Evolutionary conservation across 1,284 basidiomycete species (phyloP), one percentile per base, ranked within the genome.

Genomic region (Rhodotorula sp.): DNA sequence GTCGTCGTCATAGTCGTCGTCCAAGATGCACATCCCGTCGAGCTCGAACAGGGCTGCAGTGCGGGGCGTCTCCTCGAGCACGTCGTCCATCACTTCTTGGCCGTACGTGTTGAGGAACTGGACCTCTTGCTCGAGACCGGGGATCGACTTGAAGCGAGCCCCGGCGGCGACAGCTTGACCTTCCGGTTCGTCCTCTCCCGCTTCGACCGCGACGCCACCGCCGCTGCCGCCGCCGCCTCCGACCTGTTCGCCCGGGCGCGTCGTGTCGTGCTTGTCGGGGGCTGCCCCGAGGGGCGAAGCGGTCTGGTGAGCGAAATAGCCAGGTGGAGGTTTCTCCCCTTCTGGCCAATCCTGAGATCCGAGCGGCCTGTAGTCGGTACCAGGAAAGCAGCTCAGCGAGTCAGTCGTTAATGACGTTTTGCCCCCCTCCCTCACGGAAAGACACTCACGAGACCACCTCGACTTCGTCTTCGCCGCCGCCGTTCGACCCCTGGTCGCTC

Each of bases 1-100:
- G 63, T 69, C 65, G 63, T 68, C 65, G 67, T 73, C 48, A 48
- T 54, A n/a, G 60, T 43, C 21, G 61, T 56, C 57, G 62, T 66
- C 26, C 23, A 73, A 64, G 34, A 72, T 62, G 18, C 39, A 64
- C 26, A 69, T 62, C 39, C 60, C 31, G 43, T 72, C 60, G 15
- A 58, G 46, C n/a, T 47, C 43, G n/a, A 71, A 14, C 48, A 23
- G 34, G 15, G 43, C 46, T 7, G 6, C 26, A 31, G 15, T n/a
- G 31, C 14, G n/a, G 2, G 26, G 26, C 43, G n/a, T 47, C 16
- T 51, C 39, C 0, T 56, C 63, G 46, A 54, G 4, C 5, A 66
- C 6, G 31, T 54, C 20, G 26, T 73, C 72, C 51, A 73, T 26
- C 3, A 34, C 43, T 6, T 65, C 65, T 34, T 18, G 18, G 43